phyloP scores from a whole-genome alignment of 2,329 filamentous ascomycete species.

The Stagonosporopsis cucurbitacearum region DNA sequence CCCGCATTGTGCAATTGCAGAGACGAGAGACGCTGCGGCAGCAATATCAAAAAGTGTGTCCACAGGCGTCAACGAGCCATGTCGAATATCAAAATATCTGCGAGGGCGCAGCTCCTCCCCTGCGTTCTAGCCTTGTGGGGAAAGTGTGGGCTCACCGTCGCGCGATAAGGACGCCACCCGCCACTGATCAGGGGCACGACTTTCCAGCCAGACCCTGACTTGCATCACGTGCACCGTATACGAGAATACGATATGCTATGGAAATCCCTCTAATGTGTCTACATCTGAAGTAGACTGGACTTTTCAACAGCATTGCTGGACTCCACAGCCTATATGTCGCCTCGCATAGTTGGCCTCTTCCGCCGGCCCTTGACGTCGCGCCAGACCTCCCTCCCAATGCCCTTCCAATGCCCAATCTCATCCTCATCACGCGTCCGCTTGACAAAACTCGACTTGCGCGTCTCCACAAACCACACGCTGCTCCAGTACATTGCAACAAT shows the following conservation, averaged over 20 bases:
- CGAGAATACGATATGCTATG: not conserved
- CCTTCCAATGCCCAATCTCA: constrained; percentile 35
- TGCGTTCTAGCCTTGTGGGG: constrained; percentile 12
- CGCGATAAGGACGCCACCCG: constrained; percentile 12
- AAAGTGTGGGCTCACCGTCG: constrained; percentile 11
- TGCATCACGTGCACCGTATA: not conserved
- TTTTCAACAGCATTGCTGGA: not conserved
- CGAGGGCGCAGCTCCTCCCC: constrained; percentile 2
- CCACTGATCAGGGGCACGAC: constrained; percentile 11
- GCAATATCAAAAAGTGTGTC: constrained; percentile 1
- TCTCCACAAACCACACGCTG: constrained; percentile 38
- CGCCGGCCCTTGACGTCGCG: constrained; percentile 25
- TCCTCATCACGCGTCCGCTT: constrained; percentile 24
- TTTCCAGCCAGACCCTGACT: not conserved
- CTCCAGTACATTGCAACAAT: constrained; percentile 28
- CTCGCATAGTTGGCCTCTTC: constrained; percentile 3
- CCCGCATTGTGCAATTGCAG: constrained; percentile 36
- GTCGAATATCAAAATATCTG: constrained; percentile 3
- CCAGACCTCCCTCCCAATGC: constrained; percentile 22
- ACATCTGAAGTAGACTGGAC: not conserved
- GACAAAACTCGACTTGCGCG: constrained; percentile 24
- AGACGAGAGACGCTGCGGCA: not conserved
- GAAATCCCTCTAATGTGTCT: no score
- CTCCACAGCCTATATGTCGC: not conserved
- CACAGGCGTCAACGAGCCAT: not conserved